Base-by-base conservation (phyloP, 2,329 filamentous ascomycete species). In the Clarireedia monteithiana region DNA sequence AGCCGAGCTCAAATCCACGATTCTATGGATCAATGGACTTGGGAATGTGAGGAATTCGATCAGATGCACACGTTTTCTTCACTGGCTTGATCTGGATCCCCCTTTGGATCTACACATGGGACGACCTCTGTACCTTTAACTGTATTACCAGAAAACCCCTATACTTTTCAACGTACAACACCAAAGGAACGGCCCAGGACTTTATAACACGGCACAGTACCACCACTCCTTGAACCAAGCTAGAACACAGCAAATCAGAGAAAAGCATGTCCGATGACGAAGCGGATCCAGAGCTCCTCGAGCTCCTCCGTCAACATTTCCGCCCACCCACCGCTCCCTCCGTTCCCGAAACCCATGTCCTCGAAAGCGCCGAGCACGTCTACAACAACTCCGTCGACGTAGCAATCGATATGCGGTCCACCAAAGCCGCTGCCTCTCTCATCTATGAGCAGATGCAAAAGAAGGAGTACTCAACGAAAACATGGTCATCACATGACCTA, bases 371-470 rank as follows among this genome's bases (percentile, higher is more conserved):
- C 46, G 85, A 95, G 71, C 89, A 86, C 73, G 85, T 97, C 66
- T 95, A 88, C 73, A 84, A 96, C 74, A 94, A 96, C 72, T 83
- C 89, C 60, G 91, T 96, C 69, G 94, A 99, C 69, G 90, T 99
- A 36, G 89, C 90, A 10, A 76, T 99, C 45, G 88, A 92, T 67
- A 91, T 91, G 77, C 79, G 82, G 55, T 84, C 87, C 50, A 91
- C 88, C 53, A 95, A 94, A 71, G 79, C 79, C 34, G 92, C 95
- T 0, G 94, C 94, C 12, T 82, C 84, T 59, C 81, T 76, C 50
- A 92, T 99, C 64, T 86, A 88, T 72, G 72, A 77, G 9, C 80
- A 89, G 69, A 97, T 99, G 90, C 82, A 90, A 70, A 79, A 84
- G 69, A 90, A 89, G 68, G 74, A 78, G 39, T 97, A 95, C 72